These are phyloP conservation scores for Chlamydomonas eustigma DNA, from an alignment of 139 green algal genomes.

Conservation along the genomic window DNA sequence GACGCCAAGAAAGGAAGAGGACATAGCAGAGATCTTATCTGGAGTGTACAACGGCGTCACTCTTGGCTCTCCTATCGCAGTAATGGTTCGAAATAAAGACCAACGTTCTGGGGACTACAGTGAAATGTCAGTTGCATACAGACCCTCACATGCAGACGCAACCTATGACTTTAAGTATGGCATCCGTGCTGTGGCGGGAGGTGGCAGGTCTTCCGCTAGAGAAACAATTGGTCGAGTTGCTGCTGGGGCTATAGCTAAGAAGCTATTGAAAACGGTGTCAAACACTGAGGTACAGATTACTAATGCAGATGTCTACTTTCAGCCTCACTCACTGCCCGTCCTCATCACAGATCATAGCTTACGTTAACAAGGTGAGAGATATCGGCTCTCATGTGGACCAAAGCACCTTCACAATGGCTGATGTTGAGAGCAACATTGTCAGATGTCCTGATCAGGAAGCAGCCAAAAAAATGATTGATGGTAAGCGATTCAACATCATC, in stretches of 20 bases:
- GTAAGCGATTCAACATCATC: too few species aligned
- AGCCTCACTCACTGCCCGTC: too few species aligned
- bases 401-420: constrained; percentile 69
- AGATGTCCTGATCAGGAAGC: constrained; percentile 86
- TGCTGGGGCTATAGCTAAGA: constrained; percentile 95
- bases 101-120: constrained; percentile 81
- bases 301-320: too few species aligned
- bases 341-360: constrained; percentile 78
- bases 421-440: constrained; percentile 95
- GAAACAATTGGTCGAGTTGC: constrained; percentile 98
- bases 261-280: constrained; percentile 78
- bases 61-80: constrained; percentile 83
- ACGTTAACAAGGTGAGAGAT: constrained; percentile 82
- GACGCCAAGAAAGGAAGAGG: constrained; percentile 92
- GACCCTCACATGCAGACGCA: constrained; percentile 92
- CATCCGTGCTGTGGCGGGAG: constrained; percentile 92
- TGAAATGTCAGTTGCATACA: constrained; percentile 88
- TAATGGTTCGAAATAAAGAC: constrained; percentile 97
- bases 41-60: constrained; percentile 34
- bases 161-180: constrained; percentile 99
- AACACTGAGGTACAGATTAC: constrained; percentile 58
- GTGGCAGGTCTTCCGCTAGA: constrained; percentile 87
- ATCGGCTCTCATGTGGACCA: constrained; percentile 73
- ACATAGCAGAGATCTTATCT: constrained; percentile 89
- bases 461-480: constrained; percentile 87